Conservation (phyloP, 2,329 filamentous ascomycete species). For the Cyphellophora attinorum region DNA sequence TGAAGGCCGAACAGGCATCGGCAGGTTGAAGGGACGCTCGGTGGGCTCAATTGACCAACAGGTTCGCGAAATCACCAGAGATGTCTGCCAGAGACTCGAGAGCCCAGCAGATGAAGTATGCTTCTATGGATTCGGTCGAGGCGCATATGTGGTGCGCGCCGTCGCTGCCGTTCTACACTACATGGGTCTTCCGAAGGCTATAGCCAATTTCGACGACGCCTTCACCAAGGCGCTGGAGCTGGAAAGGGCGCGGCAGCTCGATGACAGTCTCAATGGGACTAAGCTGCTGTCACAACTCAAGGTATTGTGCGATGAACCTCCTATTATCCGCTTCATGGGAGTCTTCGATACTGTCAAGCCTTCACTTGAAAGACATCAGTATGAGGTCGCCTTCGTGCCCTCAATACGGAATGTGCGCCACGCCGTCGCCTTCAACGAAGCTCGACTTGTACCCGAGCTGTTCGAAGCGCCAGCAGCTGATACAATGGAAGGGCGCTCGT, state of each 20-base stretch:
- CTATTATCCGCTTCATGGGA: slow-evolving; percentile 29
- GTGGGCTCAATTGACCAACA: slow-evolving; percentile 10
- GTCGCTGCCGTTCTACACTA: slow-evolving; percentile 30
- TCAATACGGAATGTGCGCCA: slow-evolving; percentile 28
- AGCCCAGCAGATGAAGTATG: slow-evolving; percentile 28
- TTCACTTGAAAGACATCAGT: slow-evolving; percentile 16
- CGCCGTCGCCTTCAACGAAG: slow-evolving; percentile 31
- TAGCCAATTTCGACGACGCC: slow-evolving; percentile 20
- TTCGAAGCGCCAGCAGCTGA: slow-evolving; percentile 13
- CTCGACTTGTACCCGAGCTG: slow-evolving; percentile 22
- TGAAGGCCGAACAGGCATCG: slow-evolving; percentile 9
- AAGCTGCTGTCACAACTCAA: slow-evolving; percentile 12
- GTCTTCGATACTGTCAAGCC: slow-evolving; percentile 28
- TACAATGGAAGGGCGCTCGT: slow-evolving; percentile 17
- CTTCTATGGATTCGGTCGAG: slow-evolving; percentile 31
- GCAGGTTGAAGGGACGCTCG: slow-evolving; percentile 9
- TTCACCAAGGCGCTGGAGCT: slow-evolving; percentile 21
- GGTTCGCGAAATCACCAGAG: slow-evolving; percentile 14
- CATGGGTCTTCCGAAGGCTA: slow-evolving; percentile 18
- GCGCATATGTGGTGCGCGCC: slow-evolving; percentile 30
- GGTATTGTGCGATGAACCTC: slow-evolving; percentile 15
- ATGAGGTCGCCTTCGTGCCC: slow-evolving; percentile 24
- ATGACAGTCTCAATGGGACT: slow-evolving; percentile 14
- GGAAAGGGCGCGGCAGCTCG: slow-evolving; percentile 12
- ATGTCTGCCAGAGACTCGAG: slow-evolving; percentile 10